A percentile compares a stretch with the other conserved stretches of the same genome.
These are phyloP conservation scores for Emmonsia crescens DNA, from an alignment of 2,329 filamentous ascomycete genomes.

Conservation along the genomic window DNA sequence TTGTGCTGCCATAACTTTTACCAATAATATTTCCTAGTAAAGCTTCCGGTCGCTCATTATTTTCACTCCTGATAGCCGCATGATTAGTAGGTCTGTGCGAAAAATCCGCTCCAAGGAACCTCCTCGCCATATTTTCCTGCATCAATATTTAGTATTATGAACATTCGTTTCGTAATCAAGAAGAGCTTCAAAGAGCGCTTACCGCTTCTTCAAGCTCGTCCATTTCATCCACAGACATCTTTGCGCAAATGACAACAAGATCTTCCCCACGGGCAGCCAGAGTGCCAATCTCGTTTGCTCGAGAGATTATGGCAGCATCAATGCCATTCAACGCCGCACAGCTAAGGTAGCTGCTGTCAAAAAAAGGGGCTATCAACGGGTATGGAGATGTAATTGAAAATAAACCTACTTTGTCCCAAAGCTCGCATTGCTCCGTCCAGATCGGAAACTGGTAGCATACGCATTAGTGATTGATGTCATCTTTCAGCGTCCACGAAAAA, in stretches of 20 bases:
- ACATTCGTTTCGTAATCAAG: too few species aligned
- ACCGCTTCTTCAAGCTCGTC: slow-evolving; percentile 58
- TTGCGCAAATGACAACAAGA: slow-evolving; percentile 60
- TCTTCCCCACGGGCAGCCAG: slow-evolving; percentile 64
- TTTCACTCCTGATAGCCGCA: neutral
- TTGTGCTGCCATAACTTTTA: neutral
- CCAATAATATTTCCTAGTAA: slow-evolving; percentile 7
- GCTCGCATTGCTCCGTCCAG: slow-evolving; percentile 64
- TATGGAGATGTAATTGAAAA: neutral
- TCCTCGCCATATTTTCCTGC: slow-evolving; percentile 46
- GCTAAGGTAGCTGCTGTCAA: slow-evolving; percentile 21
- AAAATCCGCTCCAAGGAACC: slow-evolving; percentile 43
- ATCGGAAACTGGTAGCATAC: slow-evolving; percentile 33
- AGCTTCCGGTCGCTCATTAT: neutral
- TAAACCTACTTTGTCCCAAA: slow-evolving; percentile 57
- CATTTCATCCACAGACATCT: slow-evolving; percentile 53
- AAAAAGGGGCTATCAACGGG: neutral
- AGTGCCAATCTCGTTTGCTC: slow-evolving; percentile 62
- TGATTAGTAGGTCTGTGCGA: neutral
- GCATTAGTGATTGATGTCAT: neutral
- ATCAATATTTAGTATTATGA: neutral
- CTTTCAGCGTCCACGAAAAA: neutral
- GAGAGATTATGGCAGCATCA: slow-evolving; percentile 56
- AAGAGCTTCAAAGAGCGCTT: slow-evolving; percentile 19
- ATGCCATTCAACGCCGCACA: slow-evolving; percentile 86